Evolutionary conservation across 306 rosid species (phyloP).

Genomic region (Inga laurina): DNA sequence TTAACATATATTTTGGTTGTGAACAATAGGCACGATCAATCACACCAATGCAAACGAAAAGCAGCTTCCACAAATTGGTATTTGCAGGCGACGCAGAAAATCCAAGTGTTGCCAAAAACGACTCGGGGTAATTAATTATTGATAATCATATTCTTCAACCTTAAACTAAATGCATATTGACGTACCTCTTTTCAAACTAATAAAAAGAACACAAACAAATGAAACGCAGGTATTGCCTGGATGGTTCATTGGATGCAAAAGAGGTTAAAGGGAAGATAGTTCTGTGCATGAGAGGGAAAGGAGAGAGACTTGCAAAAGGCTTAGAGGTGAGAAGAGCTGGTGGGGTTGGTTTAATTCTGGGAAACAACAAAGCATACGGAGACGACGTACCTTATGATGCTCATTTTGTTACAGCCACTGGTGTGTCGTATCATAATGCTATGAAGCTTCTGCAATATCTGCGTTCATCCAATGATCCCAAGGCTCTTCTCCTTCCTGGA

Average conservation of each 20-base stretch:
- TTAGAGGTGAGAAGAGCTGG: conserved; percentile 78
- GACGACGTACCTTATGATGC: conserved; percentile 60
- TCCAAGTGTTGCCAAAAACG: conserved; percentile 30
- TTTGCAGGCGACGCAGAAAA: conserved; percentile 58
- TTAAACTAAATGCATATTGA: not conserved
- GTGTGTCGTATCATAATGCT: conserved; percentile 51
- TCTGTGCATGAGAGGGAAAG: conserved; percentile 74
- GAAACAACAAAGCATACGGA: conserved; percentile 49
- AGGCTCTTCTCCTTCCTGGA: conserved; percentile 62
- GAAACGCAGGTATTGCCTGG: conserved; percentile 70
- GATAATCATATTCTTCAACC: not conserved
- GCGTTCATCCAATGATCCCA: conserved; percentile 53
- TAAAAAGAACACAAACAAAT: not conserved
- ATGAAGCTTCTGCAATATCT: conserved; percentile 54
- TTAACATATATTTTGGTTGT: not conserved
- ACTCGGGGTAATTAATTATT: conserved; percentile 42
- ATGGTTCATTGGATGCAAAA: conserved; percentile 57
- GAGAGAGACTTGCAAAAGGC: conserved; percentile 68
- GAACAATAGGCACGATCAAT: conserved; percentile 72
- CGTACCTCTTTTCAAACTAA: not conserved
- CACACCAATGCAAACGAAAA: conserved; percentile 55
- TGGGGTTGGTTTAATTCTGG: conserved; percentile 70
- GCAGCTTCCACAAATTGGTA: conserved; percentile 55
- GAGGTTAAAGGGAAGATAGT: conserved; percentile 79
- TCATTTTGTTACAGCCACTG: conserved; percentile 81